Conservation (phyloP, 257 asterid genomes). For the Catharanthus roseus region DNA sequence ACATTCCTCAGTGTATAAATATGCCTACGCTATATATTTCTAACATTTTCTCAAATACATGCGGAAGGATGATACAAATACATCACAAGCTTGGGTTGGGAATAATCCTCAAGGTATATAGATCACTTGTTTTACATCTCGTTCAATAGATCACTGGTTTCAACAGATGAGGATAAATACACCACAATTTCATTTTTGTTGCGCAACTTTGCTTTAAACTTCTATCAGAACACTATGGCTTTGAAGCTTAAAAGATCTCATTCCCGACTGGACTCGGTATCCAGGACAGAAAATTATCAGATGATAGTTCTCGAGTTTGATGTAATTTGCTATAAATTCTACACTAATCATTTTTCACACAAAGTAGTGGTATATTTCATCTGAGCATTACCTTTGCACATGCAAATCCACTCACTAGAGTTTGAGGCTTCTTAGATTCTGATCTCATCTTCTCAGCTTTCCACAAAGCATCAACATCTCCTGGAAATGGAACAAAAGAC, state of each 20-base stretch:
- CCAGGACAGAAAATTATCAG: background rate
- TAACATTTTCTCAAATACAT: background rate
- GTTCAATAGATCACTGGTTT: background rate
- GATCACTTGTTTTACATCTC: background rate
- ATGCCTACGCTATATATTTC: background rate
- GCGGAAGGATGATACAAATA: background rate
- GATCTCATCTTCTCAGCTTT: constrained; percentile 76
- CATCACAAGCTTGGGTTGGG: background rate
- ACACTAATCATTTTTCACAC: background rate
- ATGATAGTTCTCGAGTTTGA: background rate
- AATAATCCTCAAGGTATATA: background rate
- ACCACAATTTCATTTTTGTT: background rate
- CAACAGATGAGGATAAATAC: background rate
- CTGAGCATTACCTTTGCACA: constrained; percentile 78
- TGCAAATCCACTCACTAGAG: constrained; percentile 73
- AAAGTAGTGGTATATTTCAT: background rate
- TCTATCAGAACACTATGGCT: background rate
- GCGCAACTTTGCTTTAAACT: background rate
- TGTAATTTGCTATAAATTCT: background rate
- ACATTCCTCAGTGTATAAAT: background rate
- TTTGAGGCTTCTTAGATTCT: constrained; percentile 60
- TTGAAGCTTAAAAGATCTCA: background rate
- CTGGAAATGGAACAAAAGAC: constrained; percentile 28
- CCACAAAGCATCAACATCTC: constrained; percentile 79
- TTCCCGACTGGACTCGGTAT: background rate